Base-by-base conservation (phyloP, 2,329 filamentous ascomycete genomes). In the Curvularia hawaiiensis region DNA sequence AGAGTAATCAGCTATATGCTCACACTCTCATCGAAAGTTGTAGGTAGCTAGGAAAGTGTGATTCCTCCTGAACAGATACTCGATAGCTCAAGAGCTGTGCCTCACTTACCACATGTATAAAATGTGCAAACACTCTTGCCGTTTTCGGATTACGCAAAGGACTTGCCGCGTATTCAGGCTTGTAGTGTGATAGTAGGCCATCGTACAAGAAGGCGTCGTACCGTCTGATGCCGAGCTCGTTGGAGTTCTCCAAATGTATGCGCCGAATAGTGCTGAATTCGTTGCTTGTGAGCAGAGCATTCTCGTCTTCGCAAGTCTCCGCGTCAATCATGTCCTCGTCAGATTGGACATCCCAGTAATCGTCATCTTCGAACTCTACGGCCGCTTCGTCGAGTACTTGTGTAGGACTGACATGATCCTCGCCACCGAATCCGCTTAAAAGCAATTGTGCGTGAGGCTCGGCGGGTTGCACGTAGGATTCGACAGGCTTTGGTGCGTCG, bases 61-160 rank as follows among this genome's bases (percentile, higher is more conserved):
- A 14, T 3, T 31, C 18, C 12, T 8, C 8, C 45, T 1, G 3
- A 8, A 24, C 6, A 22, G 9, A 24, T 5, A 38, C 12, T n/a
- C 5, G 7, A 12, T 24, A 35, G 20, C 31, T 3, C 12, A 14
- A 12, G 12, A 26, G 4, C 16, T 39, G n/a, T 18, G 24, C 31
- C 20, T 20, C n/a, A 66, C 67, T 60, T 62, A 69, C 67, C 7
- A 95, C 89, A 65, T 92, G 90, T 46, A 98, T 87, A 74, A 97
- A 98, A 76, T 98, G 92, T 74, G 89, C 89, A 74, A 98, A 98
- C 7, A 97, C 88, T 30, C 88, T 85, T 14, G 91, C 89, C 11
- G 91, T 94, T 62, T 89, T 88, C 3, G 87, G 84, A 63, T 97
- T 92, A 65, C 88, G 90, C 28, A 97, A 79, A 31, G 95, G 93